Evolutionary conservation across 495 filamentous ascomycete species (phyloP).

Genomic region (Choiromyces venosus): DNA sequence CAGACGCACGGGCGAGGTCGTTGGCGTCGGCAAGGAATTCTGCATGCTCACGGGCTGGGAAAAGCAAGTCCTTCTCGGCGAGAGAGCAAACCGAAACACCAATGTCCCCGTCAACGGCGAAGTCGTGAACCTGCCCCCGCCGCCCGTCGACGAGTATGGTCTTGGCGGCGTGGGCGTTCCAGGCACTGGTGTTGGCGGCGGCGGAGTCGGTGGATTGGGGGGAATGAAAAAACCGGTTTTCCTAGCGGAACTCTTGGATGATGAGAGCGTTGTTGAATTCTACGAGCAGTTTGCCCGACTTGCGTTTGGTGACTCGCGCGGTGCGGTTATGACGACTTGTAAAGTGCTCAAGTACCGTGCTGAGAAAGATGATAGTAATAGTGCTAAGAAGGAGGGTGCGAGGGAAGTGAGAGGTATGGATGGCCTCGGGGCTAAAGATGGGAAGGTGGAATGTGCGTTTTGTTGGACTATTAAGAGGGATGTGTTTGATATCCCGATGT

Average conservation of each 20-base stretch:
- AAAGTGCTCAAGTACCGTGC: conserved; percentile 78
- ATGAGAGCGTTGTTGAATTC: conserved; percentile 86
- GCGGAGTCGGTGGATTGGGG: conserved; percentile 35
- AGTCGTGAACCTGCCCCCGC: conserved; percentile 43
- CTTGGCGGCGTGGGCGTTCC: conserved; percentile 43
- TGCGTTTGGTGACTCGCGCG: conserved; percentile 82
- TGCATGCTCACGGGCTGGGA: conserved; percentile 89
- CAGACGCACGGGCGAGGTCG: conserved; percentile 85
- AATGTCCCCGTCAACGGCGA: conserved; percentile 56
- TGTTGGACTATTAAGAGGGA: conserved; percentile 96
- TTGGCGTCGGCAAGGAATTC: conserved; percentile 89
- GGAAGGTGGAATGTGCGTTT: conserved; percentile 88
- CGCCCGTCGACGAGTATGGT: conserved; percentile 42
- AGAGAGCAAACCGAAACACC: conserved; percentile 80
- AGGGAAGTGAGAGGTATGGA: conserved; percentile 44
- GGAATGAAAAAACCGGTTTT: conserved; percentile 63
- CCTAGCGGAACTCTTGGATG: conserved; percentile 85
- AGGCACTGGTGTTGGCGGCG: conserved; percentile 48
- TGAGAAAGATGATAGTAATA: conserved; percentile 41
- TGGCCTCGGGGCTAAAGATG: conserved; percentile 71
- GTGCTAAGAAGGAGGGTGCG: conserved; percentile 29
- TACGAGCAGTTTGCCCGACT: conserved; percentile 91
- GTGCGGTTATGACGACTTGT: conserved; percentile 73
- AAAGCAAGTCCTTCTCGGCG: conserved; percentile 81
- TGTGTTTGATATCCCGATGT: conserved; percentile 96